Conservation (phyloP, 768 basidiomycete species). For the Arthromyces matolae region DNA sequence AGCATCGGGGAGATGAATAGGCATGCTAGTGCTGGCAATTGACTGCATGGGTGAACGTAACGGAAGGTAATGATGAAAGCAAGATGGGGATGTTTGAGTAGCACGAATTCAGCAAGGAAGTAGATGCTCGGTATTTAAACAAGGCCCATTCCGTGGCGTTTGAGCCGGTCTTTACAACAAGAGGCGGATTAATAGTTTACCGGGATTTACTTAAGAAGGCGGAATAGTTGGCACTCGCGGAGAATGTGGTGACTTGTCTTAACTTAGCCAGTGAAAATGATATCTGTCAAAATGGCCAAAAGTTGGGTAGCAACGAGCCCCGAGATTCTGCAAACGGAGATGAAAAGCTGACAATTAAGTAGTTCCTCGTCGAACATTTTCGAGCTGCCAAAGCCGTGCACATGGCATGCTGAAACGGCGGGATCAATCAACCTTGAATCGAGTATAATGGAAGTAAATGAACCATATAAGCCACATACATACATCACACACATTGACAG, state of each 20-base stretch:
- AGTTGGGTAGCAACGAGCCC: too few relatives aligned
- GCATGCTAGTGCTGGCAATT: constrained; percentile 2
- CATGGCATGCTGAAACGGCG: too few relatives aligned
- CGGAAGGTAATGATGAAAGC: not conserved
- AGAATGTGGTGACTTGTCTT: not conserved
- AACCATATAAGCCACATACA: too few relatives aligned
- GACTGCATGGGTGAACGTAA: not conserved
- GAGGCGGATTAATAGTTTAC: not conserved
- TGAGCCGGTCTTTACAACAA: constrained; percentile 4
- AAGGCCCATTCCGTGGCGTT: too few relatives aligned
- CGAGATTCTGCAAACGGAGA: too few relatives aligned
- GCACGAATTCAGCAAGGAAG: too few relatives aligned
- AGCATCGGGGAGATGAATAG: constrained; percentile 14
- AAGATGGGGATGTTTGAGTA: constrained; percentile 1
- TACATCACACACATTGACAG: too few relatives aligned
- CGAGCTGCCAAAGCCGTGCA: too few relatives aligned
- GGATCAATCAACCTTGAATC: too few relatives aligned
- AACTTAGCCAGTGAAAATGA: not conserved
- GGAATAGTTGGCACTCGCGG: not conserved
- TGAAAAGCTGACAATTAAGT: too few relatives aligned
- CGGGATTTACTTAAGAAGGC: not conserved
- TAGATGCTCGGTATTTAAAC: not conserved
- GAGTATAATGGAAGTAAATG: too few relatives aligned
- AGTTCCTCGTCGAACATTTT: too few relatives aligned
- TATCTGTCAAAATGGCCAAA: not conserved